Base-by-base conservation (phyloP, 495 filamentous ascomycete genomes). In the Trichoderma asperelloides region DNA sequence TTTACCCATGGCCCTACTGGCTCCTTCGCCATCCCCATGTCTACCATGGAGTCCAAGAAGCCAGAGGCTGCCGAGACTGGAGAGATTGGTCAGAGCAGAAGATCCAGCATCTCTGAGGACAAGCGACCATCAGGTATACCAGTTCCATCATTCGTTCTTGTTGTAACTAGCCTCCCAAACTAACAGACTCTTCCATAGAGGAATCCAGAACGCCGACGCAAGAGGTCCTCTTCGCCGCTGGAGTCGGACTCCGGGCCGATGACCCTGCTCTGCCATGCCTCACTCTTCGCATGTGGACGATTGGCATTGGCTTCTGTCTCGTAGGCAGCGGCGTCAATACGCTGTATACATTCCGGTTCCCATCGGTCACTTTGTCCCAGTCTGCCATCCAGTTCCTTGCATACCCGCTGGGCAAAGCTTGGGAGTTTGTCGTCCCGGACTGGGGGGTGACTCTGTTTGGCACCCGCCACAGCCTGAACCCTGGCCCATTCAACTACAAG, bases 401-500 rank as follows among this genome's bases (percentile, higher is more conserved):
- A 39, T 66, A 66, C 30, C 65, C 65, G 3, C 4, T 66, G 28
- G 65, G 65, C 27, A 66, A 66, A 30, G 65, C 65, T 23, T 55
- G 43, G 65, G 65, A 66, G 43, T 6, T 27, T 12, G 12, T 33
- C 12, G 12, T 66, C 23, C 65, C 65, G 7, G 65, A 66, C 41
- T 43, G 43, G 23, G 65, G 65, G 6, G 18, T 51, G 40, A 47
- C 55, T 13, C 41, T 66, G 23, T 55, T 30, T 21, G 65, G 65
- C 18, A 13, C 11, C 30, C 65, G 65, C 21, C 39, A 51, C 49
- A 55, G 45, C 65, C 30, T 66, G 7, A 76, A 76, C 41, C 73
- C 74, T 0, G 73, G 71, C 28, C 73, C 67, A 25, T 76, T 73
- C 67, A 76, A 75, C 60, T 63, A 71, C 27, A 76, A 76, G 41